Base-by-base conservation (phyloP, 305 asterid genomes). In the Solanum hybrid region DNA sequence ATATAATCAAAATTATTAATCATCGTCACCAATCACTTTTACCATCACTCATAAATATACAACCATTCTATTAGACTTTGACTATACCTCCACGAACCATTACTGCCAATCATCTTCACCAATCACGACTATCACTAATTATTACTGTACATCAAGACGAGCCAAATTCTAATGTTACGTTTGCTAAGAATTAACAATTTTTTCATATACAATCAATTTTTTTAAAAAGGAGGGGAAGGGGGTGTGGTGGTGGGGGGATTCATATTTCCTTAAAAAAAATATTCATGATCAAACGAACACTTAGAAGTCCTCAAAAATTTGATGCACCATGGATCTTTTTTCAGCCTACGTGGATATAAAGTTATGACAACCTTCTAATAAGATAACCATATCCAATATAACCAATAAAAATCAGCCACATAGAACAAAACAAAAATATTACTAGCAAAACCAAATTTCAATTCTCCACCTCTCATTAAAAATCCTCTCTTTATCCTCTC, bases 361-460 rank as follows among this genome's bases (percentile, higher is more conserved):
- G 18, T 12, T 39, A 13, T 42, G 37, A 82, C 71, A 82, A 26
- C 69, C 87, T 74, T 67, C 79, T 57, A 87, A 89, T 84, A 73
- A 88, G 97, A 96, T 95, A 94, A 94, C 91, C 92, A 92, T 95
- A 96, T 95, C 98, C 94, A 87, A 87, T 92, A 90, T 90, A 93
- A 80, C 92, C 92, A 67, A 92, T 90, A 85, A 92, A 93, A 91
- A 91, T 86, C 90, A 81, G 94, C 96, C 97, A 95, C 95, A 92
- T 93, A 24, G 87, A 90, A 90, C 84, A 89, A 26, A 75, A 33
- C 18, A 87, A 33, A 51, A 24, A 51, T 86, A 79, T 79, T n/a
- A n/a, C n/a, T n/a, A n/a, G n/a, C n/a, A n/a, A n/a, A n/a, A 80
- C 78, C 79, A 37, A 79, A 81, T 69, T 91, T 92, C 93, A 77